Conservation (phyloP, 352 stramenopile genomes). For the Ochromonadaceae sp. region DNA sequence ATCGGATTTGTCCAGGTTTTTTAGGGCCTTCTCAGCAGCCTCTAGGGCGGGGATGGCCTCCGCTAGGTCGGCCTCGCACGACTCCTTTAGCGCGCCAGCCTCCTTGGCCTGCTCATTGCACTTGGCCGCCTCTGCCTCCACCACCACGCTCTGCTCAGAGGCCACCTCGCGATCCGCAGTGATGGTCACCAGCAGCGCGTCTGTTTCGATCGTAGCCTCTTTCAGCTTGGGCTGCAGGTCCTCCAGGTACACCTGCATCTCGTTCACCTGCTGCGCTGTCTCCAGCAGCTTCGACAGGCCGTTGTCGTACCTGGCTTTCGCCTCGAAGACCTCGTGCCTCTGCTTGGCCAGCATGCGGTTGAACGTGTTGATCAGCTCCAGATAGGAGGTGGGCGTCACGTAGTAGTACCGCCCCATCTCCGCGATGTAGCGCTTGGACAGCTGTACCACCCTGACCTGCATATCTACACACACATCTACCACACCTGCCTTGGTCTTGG, state of each 20-base stretch:
- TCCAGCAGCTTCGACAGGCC: conserved; percentile 78
- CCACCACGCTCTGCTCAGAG: conserved; percentile 46
- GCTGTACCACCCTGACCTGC: conserved; percentile 66
- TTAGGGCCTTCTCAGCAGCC: conserved; percentile 66
- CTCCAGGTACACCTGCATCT: conserved; percentile 78
- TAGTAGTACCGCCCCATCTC: conserved; percentile 80
- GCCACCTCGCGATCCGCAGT: conserved; percentile 37
- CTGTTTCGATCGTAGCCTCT: conserved; percentile 67
- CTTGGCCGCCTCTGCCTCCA: conserved; percentile 36
- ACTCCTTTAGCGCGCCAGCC: conserved; percentile 66
- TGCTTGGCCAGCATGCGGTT: conserved; percentile 76
- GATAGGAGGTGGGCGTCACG: conserved; percentile 82
- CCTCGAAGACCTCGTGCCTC: conserved; percentile 64
- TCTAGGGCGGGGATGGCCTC: conserved; percentile 76
- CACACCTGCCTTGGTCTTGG: conserved; percentile 35
- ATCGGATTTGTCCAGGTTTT: conserved; percentile 77
- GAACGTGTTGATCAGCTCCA: conserved; percentile 86
- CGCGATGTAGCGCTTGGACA: conserved; percentile 60
- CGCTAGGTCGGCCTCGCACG: conserved; percentile 71
- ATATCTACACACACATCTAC: conserved; percentile 85
- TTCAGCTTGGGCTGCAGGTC: conserved; percentile 75
- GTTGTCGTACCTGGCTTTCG: conserved; percentile 75
- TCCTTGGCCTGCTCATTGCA: conserved; percentile 46
- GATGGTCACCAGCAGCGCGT: conserved; percentile 69
- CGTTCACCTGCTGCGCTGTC: conserved; percentile 73